Evolutionary conservation across 2,329 filamentous ascomycete species (phyloP).

Genomic region (Aspergillus oerlinghausenensis): DNA sequence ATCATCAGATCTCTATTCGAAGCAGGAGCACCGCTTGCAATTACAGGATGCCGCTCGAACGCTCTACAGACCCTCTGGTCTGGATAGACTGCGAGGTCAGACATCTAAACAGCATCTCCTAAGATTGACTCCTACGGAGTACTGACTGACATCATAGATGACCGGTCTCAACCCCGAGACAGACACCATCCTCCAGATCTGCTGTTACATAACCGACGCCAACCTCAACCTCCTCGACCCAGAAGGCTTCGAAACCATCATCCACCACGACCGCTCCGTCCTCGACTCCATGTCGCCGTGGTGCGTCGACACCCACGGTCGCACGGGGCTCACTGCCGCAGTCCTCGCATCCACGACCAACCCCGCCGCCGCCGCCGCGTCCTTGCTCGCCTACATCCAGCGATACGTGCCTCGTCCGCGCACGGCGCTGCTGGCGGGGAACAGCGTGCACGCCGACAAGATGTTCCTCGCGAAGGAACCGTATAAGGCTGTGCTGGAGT

Average conservation of each 20-base stretch:
- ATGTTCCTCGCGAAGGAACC: conserved; percentile 72
- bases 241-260: conserved; percentile 71
- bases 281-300: conserved; percentile 82
- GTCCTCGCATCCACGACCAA: conserved; percentile 71
- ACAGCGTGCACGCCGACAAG: conserved; percentile 86
- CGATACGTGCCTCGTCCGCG: conserved; percentile 62
- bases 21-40: background rate
- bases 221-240: conserved; percentile 72
- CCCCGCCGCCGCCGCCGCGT: conserved; percentile 65
- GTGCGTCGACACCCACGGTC: conserved; percentile 76
- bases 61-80: conserved; percentile 64
- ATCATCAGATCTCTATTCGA: background rate
- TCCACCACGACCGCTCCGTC: conserved; percentile 66
- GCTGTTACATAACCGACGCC: conserved; percentile 82
- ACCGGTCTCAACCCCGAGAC: conserved; percentile 52
- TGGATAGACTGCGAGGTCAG: conserved; percentile 76
- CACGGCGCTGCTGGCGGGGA: conserved; percentile 76
- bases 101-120: background rate
- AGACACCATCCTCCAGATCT: conserved; percentile 86
- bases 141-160: background rate
- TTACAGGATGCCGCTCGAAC: conserved; percentile 38
- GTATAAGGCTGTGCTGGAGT: conserved; percentile 66
- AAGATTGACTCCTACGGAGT: background rate
- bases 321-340: conserved; percentile 74
- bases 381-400: conserved; percentile 73